phyloP scores from a whole-genome alignment of 345 rosid species.

The Moricandia moricandioides region DNA sequence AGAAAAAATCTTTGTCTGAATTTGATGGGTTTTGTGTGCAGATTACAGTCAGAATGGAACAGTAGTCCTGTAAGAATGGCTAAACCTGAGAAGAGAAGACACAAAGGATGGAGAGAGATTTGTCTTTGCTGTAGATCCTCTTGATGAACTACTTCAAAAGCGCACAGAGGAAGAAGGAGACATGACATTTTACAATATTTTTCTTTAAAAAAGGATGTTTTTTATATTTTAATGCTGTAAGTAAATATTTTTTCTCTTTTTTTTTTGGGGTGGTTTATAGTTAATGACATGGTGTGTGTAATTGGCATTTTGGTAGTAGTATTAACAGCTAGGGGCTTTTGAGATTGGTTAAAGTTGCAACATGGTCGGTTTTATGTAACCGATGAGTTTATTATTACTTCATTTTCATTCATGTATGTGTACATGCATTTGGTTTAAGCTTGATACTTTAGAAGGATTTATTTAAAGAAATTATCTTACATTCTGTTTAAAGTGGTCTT shows the following conservation, averaged over 20 bases:
- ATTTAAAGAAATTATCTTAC: background rate
- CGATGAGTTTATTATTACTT: conserved; percentile 18
- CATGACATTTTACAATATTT: conserved; percentile 12
- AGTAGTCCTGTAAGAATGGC: conserved; percentile 91
- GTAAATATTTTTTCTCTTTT: conserved; percentile 23
- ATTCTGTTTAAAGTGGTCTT: background rate
- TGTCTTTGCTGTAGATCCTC: conserved; percentile 87
- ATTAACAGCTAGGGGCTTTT: conserved; percentile 12
- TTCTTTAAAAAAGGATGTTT: background rate
- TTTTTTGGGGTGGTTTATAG: conserved; percentile 21
- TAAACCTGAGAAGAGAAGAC: conserved; percentile 65
- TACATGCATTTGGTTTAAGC: background rate
- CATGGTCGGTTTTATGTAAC: conserved; percentile 21
- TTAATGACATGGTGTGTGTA: conserved; percentile 23
- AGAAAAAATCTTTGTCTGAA: background rate
- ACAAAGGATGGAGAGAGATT: conserved; percentile 57
- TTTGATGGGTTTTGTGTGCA: conserved; percentile 28
- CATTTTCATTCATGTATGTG: background rate
- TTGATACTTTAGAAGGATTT: background rate
- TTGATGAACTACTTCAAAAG: conserved; percentile 36
- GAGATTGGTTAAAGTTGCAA: conserved; percentile 21
- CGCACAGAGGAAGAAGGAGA: conserved; percentile 24
- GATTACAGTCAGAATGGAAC: conserved; percentile 91
- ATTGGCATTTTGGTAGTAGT: conserved; percentile 34
- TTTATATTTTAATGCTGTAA: background rate